Evolutionary conservation across 345 rosid species (phyloP), one percentile per base, ranked within the genome.

Genomic region (Gynandropsis gynandra): DNA sequence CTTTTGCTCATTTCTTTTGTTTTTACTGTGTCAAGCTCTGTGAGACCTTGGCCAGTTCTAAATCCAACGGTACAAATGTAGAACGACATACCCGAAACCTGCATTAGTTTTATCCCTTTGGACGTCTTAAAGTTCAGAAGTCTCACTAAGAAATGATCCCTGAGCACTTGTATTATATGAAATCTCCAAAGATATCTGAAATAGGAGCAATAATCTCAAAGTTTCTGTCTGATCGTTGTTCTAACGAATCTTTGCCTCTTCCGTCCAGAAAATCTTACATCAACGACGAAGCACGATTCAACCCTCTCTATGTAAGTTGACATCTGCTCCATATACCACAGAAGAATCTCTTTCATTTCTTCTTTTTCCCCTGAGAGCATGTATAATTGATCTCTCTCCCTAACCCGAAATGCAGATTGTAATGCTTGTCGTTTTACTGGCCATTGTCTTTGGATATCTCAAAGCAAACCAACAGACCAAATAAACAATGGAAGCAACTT

Each of bases 211-310:
- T 9, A 9, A 36, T 36, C n/a, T 7, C 4, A 36, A 36, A 7
- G 1, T 36, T 36, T 36, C 9, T 36, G 0, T 36, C 10, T 9
- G n/a, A 11, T 9, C 13, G 0, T 46, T 21, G 16, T 33, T 18
- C 45, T 52, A 38, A 46, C 31, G 5, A 65, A 14, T 50, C 17
- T 46, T 64, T 43, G 16, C 10, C 20, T 56, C 33, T 8, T 45
- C 58, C 36, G 6, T 37, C 20, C 75, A 88, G 97, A 68, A 80
- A 74, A 68, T 77, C 84, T 17, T 77, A 69, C 61, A 16, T 82
- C 8, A 12, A 68, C 13, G 56, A 40, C 58, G 15, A 53, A 16
- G 10, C 58, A 60, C 50, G 71, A 41, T 36, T 47, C 72, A 16
- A 41, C 16, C 9, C 19, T 48, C 8, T 63, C 56, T 48, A 11